These are phyloP conservation scores for Rosa rugosa DNA, from an alignment of 306 rosid species.

Conservation along the genomic window DNA sequence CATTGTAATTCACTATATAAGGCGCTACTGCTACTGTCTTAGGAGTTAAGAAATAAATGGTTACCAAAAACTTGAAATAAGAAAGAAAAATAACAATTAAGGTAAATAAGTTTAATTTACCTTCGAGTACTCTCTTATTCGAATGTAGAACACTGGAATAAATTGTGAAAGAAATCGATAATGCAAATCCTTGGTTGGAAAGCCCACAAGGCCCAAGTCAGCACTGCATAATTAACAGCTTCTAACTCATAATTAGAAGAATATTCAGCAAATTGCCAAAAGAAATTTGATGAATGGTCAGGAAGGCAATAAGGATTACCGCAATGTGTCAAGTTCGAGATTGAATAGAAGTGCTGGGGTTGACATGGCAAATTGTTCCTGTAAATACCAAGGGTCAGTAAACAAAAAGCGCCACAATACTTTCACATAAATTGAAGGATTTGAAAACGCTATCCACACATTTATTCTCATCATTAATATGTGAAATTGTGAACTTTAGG, in stretches of 20 bases:
- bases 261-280: slow-evolving; percentile 19
- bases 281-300: slow-evolving; percentile 19
- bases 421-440: not conserved
- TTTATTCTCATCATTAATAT: not conserved
- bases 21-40: slow-evolving; percentile 95
- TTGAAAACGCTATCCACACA: not conserved
- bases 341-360: slow-evolving; percentile 81
- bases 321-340: slow-evolving; percentile 92
- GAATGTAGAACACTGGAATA: slow-evolving; percentile 84
- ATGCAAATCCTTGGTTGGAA: slow-evolving; percentile 89
- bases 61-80: slow-evolving; percentile 16
- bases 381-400: slow-evolving; percentile 40
- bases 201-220: slow-evolving; percentile 92
- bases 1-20: slow-evolving; percentile 81
- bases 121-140: slow-evolving; percentile 92
- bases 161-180: slow-evolving; percentile 95
- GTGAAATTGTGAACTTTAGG: not conserved
- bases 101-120: slow-evolving; percentile 31
- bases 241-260: slow-evolving; percentile 28
- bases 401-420: slow-evolving; percentile 12
- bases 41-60: slow-evolving; percentile 30
- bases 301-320: slow-evolving; percentile 44
- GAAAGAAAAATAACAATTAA: slow-evolving; percentile 15
- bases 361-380: slow-evolving; percentile 82
- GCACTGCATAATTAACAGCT: slow-evolving; percentile 70